phyloP scores from a whole-genome alignment of 2,329 filamentous ascomycete genomes.

The Zarea fungicola region DNA sequence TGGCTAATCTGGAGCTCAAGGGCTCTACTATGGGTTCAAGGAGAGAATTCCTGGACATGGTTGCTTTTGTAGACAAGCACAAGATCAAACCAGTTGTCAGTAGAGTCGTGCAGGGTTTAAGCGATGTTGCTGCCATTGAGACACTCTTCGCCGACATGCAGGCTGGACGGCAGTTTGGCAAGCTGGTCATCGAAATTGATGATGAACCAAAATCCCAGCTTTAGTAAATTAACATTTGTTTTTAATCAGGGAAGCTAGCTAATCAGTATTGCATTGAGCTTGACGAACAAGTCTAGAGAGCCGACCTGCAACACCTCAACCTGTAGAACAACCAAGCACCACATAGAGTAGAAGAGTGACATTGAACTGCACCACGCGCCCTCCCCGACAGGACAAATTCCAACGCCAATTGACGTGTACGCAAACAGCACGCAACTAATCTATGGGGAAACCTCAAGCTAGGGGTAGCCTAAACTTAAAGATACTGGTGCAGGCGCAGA shows the following conservation, averaged over 20 bases:
- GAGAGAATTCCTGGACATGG: conserved; percentile 86
- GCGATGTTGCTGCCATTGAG: conserved; percentile 72
- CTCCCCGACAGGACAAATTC: too few species aligned
- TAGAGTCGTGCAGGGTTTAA: conserved; percentile 64
- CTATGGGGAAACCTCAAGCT: not conserved
- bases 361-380: too few species aligned
- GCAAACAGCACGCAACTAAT: not conserved
- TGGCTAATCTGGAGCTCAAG: conserved; percentile 81
- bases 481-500: not conserved
- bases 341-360: too few species aligned
- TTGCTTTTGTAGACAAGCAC: conserved; percentile 70
- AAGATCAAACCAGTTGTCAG: conserved; percentile 75
- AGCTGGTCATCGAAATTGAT: conserved; percentile 73
- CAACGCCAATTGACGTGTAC: too few species aligned
- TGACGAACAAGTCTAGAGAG: too few species aligned
- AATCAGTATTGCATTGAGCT: not conserved
- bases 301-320: too few species aligned
- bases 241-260: not conserved
- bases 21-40: conserved; percentile 90
- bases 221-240: conserved; percentile 19
- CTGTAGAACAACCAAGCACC: too few species aligned
- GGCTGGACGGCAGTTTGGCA: conserved; percentile 81
- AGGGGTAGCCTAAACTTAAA: too few species aligned
- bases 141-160: conserved; percentile 84
- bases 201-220: conserved; percentile 33